These are phyloP conservation scores for Arthromyces matolae DNA, from an alignment of 768 basidiomycete genomes.

Conservation along the genomic window DNA sequence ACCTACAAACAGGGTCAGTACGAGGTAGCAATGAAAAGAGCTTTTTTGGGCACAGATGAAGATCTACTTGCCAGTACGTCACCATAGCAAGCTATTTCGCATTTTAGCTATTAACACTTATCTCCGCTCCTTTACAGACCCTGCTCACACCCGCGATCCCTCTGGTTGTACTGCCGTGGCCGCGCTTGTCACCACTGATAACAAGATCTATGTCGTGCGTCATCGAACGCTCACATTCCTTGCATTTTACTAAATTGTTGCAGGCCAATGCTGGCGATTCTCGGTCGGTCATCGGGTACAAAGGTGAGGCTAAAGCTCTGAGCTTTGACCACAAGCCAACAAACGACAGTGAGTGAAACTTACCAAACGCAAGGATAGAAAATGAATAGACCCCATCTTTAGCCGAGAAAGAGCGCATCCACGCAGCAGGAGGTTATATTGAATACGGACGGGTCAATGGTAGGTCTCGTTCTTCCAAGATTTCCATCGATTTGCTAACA, in stretches of 20 bases:
- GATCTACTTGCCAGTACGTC: conserved; percentile 79
- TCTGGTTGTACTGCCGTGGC: conserved; percentile 97
- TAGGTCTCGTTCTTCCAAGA: conserved; percentile 29
- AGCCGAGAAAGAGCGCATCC: conserved; percentile 86
- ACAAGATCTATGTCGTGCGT: conserved; percentile 77
- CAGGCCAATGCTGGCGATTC: conserved; percentile 99
- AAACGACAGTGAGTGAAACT: conserved; percentile 59
- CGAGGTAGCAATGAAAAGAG: conserved; percentile 73
- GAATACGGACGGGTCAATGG: conserved; percentile 98
- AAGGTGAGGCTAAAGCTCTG: conserved; percentile 83
- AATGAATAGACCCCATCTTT: too few species aligned
- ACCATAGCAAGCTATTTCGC: conserved; percentile 1
- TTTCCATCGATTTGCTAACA: conserved; percentile 2
- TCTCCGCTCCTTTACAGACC: conserved; percentile 47
- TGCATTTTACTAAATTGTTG: conserved; percentile 15
- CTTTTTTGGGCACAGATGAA: conserved; percentile 93
- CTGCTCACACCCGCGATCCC: conserved; percentile 83
- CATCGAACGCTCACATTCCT: conserved; percentile 1
- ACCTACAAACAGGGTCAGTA: conserved; percentile 69
- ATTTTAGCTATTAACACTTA: conserved; percentile 5
- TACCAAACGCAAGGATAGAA: neutral
- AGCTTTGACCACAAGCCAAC: conserved; percentile 96
- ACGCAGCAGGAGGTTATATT: conserved; percentile 90
- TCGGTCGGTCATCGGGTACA: conserved; percentile 78
- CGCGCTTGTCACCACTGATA: conserved; percentile 74